Evolutionary conservation across 2,329 filamentous ascomycete species (phyloP).

Genomic region (Colletotrichum magnum): DNA sequence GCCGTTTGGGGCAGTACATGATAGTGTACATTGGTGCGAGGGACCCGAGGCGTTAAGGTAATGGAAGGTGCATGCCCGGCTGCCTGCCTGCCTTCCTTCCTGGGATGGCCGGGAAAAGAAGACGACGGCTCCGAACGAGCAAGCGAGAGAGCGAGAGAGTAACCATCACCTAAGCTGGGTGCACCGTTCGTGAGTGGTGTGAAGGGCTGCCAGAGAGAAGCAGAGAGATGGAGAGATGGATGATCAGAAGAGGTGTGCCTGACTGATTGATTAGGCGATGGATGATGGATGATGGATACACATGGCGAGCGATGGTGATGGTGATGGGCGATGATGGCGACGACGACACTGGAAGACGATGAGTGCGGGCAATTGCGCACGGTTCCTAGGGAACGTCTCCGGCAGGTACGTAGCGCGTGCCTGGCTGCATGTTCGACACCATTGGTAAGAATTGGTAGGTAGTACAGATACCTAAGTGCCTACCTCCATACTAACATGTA

Average conservation of each 20-base stretch:
- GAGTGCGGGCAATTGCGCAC: constrained; percentile 9
- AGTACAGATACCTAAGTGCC: no score
- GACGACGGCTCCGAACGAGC: neutral
- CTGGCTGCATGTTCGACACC: constrained; percentile 24
- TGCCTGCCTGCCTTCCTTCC: neutral
- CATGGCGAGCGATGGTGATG: neutral
- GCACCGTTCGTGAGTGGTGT: no score
- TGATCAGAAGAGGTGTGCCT: neutral
- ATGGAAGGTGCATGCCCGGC: neutral
- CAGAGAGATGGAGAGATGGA: no score
- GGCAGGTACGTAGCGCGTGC: constrained; percentile 8
- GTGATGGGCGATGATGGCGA: neutral
- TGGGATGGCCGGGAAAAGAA: no score
- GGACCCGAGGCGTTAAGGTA: constrained; percentile 27
- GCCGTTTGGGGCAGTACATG: constrained; percentile 30
- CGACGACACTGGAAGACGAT: no score
- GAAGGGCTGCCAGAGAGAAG: no score
- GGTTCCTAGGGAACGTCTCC: constrained; percentile 17
- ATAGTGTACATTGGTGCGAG: constrained; percentile 13
- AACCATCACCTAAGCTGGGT: no score
- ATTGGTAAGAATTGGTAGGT: neutral
- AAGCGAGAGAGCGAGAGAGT: neutral
- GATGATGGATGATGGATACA: no score
- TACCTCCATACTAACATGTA: no score
- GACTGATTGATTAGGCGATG: no score